Evolutionary conservation across 2,329 filamentous ascomycete genomes (phyloP).

Genomic region (Bretziella fagacearum): DNA sequence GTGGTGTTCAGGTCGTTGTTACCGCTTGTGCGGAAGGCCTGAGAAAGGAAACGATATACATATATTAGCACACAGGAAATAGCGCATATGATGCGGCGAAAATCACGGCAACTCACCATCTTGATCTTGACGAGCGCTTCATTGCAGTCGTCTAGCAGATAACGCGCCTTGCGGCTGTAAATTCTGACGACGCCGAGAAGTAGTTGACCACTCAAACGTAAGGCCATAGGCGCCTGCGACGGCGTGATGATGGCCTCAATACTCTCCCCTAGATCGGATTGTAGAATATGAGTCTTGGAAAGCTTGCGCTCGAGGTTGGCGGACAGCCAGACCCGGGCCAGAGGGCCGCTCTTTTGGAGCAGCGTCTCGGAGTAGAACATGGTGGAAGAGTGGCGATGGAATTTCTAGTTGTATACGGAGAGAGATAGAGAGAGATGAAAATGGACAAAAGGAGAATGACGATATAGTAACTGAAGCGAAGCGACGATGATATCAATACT

Average conservation of each 20-base stretch:
- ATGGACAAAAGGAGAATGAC: background rate
- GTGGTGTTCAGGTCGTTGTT: slow-evolving; percentile 90
- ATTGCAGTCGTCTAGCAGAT: slow-evolving; percentile 91
- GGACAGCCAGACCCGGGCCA: slow-evolving; percentile 95
- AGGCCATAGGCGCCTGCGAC: slow-evolving; percentile 81
- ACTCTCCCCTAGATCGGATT: slow-evolving; percentile 87
- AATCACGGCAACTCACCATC: slow-evolving; percentile 78
- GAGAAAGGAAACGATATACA: background rate
- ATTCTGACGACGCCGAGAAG: slow-evolving; percentile 92
- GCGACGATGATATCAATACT: background rate
- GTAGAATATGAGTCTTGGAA: slow-evolving; percentile 87
- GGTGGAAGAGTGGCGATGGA: slow-evolving; percentile 19
- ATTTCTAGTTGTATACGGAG: background rate
- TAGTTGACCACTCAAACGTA: slow-evolving; percentile 85
- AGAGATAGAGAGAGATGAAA: too few species aligned
- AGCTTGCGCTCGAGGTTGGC: slow-evolving; percentile 97
- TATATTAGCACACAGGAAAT: background rate
- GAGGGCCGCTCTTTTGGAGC: slow-evolving; percentile 86
- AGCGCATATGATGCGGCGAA: background rate
- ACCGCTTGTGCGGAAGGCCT: slow-evolving; percentile 87
- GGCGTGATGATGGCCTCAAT: slow-evolving; percentile 90
- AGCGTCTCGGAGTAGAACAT: slow-evolving; percentile 99
- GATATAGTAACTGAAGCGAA: background rate
- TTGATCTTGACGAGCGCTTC: slow-evolving; percentile 97
- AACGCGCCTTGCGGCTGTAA: slow-evolving; percentile 92